Evolutionary conservation across 768 basidiomycete genomes (phyloP), one percentile per base, ranked within the genome.

Genomic region (Termitomyces heimii): DNA sequence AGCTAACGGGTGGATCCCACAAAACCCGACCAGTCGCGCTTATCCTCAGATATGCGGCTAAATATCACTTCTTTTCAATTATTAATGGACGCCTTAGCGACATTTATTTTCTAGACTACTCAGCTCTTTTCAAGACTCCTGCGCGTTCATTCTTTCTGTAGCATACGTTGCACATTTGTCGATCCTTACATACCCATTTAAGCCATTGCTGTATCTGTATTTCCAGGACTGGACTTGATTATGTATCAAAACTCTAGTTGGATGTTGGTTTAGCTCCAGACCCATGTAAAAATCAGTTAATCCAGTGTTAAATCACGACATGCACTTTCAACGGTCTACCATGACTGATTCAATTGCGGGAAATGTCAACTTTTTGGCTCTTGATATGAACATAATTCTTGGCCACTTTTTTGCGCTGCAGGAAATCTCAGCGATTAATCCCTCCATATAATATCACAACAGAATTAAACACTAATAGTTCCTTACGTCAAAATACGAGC

Each of bases 1-100:
- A 35, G 69, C 75, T 10, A 79, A 85, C 58, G 93, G 93, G 22
- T 94, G 90, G 91, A 94, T 96, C 68, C 93, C 94, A 5, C 68
- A 76, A 58, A 69, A 79, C 58, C 79, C 81, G 6, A 79, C 78
- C 7, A 64, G 68, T 35, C 69, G 65, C 43, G 64, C 73, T 63
- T 91, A 82, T 70, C 87, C 85, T 13, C 78, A 74, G 62, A 87
- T 88, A 53, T 95, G 89, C 62, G 74, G 71, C 28, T 81, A 67
- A 65, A 26, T 34, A 8, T 20, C n/a, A 18, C 31, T 16, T 9
- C 24, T 6, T 28, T 5, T 14, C 40, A 28, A n/a, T 18, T 13
- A 42, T 13, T 14, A 16, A 49, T 32, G 32, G 40, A 34, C 44
- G 32, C 32, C 29, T 29, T 40, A 10, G 51, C 51, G 51, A 40